These are phyloP conservation scores for Plectosphaerella cucumerina DNA, from an alignment of 2,329 filamentous ascomycete species.

Conservation along the genomic window DNA sequence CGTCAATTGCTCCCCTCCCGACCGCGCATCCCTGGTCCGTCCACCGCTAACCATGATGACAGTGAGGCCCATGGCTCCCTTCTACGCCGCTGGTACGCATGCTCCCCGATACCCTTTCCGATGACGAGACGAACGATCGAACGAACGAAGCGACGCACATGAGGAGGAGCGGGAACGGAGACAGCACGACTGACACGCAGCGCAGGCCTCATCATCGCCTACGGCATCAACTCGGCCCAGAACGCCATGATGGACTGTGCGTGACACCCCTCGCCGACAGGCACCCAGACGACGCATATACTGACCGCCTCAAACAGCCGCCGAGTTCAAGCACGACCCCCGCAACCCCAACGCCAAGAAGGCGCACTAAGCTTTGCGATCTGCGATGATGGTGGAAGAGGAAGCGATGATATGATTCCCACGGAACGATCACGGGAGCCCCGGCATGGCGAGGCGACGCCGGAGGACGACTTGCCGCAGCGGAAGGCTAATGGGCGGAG, in stretches of 20 bases:
- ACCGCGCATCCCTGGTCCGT: slow-evolving; percentile 1
- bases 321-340: slow-evolving; percentile 96
- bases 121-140: background rate
- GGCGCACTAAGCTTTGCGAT: slow-evolving; percentile 34
- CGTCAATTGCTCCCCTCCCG: slow-evolving; percentile 39
- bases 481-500: slow-evolving; percentile 1
- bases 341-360: slow-evolving; percentile 67
- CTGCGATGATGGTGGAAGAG: background rate
- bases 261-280: slow-evolving; percentile 15
- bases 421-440: too few species aligned
- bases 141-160: background rate
- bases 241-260: slow-evolving; percentile 74
- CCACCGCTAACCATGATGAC: slow-evolving; percentile 20
- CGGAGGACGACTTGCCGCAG: background rate
- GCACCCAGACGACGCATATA: slow-evolving; percentile 4
- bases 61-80: slow-evolving; percentile 91
- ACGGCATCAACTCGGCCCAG: slow-evolving; percentile 84
- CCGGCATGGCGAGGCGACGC: background rate
- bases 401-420: too few species aligned
- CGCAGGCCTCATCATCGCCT: slow-evolving; percentile 77
- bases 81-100: slow-evolving; percentile 87
- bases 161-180: background rate
- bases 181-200: background rate
- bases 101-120: slow-evolving; percentile 1
- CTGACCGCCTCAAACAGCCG: slow-evolving; percentile 53